These are phyloP conservation scores for Ogataea methanolica DNA, from an alignment of 805 yeast genomes.

Conservation along the genomic window DNA sequence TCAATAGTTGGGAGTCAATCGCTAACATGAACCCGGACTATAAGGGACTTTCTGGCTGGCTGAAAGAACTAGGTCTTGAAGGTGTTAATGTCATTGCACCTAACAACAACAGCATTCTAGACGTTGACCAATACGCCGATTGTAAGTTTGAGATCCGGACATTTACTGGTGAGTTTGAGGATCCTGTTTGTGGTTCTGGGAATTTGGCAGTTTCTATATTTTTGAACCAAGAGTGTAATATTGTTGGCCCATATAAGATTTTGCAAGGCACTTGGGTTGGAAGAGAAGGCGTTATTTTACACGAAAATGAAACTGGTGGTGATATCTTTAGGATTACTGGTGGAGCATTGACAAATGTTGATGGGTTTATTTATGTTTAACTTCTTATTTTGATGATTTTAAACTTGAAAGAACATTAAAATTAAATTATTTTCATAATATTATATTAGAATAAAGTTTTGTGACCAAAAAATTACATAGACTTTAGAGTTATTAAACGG, in stretches of 20 bases:
- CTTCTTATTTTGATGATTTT: not conserved
- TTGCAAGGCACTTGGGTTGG: not conserved
- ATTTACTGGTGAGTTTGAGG: conserved; percentile 41
- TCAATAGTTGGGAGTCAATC: conserved; percentile 31
- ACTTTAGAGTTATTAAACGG: too few relatives aligned
- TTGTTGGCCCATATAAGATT: not conserved
- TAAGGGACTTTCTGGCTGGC: conserved; percentile 17
- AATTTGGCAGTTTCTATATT: conserved; percentile 15
- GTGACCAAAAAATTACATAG: too few relatives aligned
- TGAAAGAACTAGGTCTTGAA: conserved; percentile 15
- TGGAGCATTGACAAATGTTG: not conserved
- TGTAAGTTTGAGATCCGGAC: conserved; percentile 36
- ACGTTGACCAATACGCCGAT: conserved; percentile 13
- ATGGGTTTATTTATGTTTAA: not conserved
- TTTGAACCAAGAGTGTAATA: not conserved
- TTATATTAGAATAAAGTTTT: not conserved
- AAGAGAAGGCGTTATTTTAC: not conserved
- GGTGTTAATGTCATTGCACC: conserved; percentile 40
- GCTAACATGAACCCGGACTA: conserved; percentile 31
- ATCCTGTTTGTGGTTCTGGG: conserved; percentile 57
- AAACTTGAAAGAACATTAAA: too few relatives aligned
- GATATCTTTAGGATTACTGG: not conserved
- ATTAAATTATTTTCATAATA: not conserved
- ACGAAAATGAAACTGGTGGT: not conserved
- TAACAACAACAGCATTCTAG: conserved; percentile 2